Base-by-base conservation (phyloP, 768 basidiomycete genomes). In the Lactifluus hygrophoroides region DNA sequence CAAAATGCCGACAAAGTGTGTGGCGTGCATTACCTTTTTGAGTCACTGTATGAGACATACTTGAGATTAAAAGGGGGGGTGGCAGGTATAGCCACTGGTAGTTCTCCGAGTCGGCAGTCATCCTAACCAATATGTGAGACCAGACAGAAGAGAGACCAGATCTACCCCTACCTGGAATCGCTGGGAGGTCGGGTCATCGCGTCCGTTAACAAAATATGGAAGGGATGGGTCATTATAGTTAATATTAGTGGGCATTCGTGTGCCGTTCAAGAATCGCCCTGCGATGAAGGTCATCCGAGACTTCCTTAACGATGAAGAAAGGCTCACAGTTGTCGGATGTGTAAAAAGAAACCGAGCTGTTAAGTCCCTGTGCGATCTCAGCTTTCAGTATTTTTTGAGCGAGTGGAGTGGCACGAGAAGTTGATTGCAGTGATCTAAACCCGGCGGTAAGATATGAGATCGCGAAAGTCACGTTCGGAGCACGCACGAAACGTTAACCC, bases 301-400 rank as follows among this genome's bases (percentile, higher is more conserved):
- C n/a, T n/a, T 11, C 17, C 34, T 8, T 21, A 35, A 14, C 42
- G 21, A 19, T 16, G 25, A 21, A 13, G 27, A 35, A 40, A 19
- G 3, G 65, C 77, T 51, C 58, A 82, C 82, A 83, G 61, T 83
- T 82, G 58, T 77, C 76, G 3, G 76, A 71, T 3, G 76, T 69
- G 63, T 83, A 84, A 70, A 75, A 79, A 1, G 71, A 65, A 17
- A 73, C 60, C 1, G 57, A 25, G 32, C 61, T 69, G 44, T 75
- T 69, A 6, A 78, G 62, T 0, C 76, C 74, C 34, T 76, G 69
- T 3, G 69, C 72, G 44, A 85, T 82, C 63, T 79, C 77, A 3
- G 76, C 73, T 13, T 74, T 74, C 10, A 84, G 70, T 40, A 85
- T 81, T 68, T 81, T 83, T 61, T 79, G 76, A 2, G 84, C 83